Conservation (phyloP, 2,329 filamentous ascomycete genomes). For the Sporothrix curviconia region DNA sequence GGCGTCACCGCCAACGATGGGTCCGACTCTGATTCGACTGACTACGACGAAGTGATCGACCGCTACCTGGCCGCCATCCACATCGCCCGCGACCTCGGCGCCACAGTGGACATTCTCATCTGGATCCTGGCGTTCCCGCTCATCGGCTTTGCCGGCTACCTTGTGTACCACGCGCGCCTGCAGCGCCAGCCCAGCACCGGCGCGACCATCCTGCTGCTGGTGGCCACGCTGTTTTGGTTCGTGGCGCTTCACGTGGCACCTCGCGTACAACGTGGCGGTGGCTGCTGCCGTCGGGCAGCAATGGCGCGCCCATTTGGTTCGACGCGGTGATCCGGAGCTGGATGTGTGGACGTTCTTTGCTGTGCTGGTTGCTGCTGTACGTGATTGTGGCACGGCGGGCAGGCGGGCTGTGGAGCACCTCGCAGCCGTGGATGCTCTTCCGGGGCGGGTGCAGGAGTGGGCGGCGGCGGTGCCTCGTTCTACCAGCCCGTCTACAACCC, state of each 20-base stretch:
- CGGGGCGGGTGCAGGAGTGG: not conserved
- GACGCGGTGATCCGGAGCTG: constrained; percentile 20
- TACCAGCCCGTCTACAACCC: not conserved
- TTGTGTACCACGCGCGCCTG: not conserved
- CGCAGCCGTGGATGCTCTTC: constrained; percentile 16
- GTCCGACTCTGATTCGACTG: too few relatives aligned
- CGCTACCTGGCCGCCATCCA: not conserved
- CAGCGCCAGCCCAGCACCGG: not conserved
- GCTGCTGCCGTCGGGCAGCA: not conserved
- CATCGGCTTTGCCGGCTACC: not conserved
- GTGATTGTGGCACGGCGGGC: constrained; percentile 20
- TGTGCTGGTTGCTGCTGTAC: constrained; percentile 22
- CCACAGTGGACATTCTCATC: not conserved
- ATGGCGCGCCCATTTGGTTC: not conserved
- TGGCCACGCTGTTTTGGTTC: constrained; percentile 28
- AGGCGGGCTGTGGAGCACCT: constrained; percentile 24
- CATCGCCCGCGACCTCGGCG: not conserved
- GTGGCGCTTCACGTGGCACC: constrained; percentile 19
- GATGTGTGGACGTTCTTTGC: constrained; percentile 19
- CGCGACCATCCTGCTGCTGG: constrained; percentile 28
- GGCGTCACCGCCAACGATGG: not conserved
- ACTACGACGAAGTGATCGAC: not conserved
- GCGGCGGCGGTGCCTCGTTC: too few relatives aligned
- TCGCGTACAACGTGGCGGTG: constrained; percentile 17
- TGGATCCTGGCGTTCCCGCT: not conserved